Evolutionary conservation across 352 stramenopile genomes (phyloP).

Genomic region (Pythium vanterpoolii): DNA sequence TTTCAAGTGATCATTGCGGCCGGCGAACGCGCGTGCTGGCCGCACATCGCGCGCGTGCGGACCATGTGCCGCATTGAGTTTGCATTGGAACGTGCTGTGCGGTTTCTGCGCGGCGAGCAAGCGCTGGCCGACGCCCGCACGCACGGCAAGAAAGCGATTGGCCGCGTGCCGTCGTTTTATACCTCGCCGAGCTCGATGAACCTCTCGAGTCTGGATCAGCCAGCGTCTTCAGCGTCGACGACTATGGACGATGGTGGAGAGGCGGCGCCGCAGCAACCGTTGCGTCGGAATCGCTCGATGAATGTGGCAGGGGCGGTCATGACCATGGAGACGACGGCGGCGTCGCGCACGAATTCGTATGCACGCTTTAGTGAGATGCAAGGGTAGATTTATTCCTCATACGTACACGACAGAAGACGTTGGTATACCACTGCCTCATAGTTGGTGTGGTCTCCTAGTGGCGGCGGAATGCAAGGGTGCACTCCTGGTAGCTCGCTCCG

Average conservation of each 20-base stretch:
- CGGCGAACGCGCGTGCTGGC: constrained; percentile 92
- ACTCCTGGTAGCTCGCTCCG: no score
- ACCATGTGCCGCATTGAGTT: constrained; percentile 97
- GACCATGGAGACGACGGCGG: constrained; percentile 56
- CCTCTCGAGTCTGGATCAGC: constrained; percentile 58
- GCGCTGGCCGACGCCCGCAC: constrained; percentile 73
- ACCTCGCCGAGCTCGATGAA: constrained; percentile 86
- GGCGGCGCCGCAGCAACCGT: not conserved
- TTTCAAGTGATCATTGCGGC: constrained; percentile 75
- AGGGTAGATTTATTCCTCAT: no score
- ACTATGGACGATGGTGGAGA: not conserved
- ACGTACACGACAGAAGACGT: no score
- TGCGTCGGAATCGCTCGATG: constrained; percentile 72
- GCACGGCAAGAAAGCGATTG: constrained; percentile 67
- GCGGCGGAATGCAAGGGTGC: no score
- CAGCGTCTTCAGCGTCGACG: not conserved
- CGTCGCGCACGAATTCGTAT: constrained; percentile 26
- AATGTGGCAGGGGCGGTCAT: constrained; percentile 83
- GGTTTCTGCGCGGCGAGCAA: constrained; percentile 79
- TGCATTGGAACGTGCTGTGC: constrained; percentile 90
- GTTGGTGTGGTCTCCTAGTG: no score
- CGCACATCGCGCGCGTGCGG: constrained; percentile 93
- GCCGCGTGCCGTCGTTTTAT: constrained; percentile 85
- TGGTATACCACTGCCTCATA: no score
- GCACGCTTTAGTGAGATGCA: constrained; percentile 36